Evolutionary conservation across 257 asterid species (phyloP).

Genomic region (Gynochthodes officinalis): DNA sequence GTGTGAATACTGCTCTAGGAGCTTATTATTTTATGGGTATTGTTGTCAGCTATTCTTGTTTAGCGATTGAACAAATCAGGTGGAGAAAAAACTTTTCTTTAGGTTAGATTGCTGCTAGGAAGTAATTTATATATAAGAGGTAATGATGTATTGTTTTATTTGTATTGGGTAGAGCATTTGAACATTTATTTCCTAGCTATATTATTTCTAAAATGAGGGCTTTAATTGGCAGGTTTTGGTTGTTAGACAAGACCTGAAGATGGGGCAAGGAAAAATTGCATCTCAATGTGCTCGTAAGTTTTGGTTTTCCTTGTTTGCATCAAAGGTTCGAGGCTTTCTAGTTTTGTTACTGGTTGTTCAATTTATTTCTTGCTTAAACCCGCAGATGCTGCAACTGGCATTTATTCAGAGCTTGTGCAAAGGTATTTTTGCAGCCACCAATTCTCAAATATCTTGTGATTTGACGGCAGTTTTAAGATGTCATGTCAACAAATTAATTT

Average conservation of each 20-base stretch:
- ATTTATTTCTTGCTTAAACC: constrained; percentile 17
- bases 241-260: constrained; percentile 92
- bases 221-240: constrained; percentile 67
- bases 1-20: neutral
- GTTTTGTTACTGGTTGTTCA: neutral
- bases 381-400: constrained; percentile 98
- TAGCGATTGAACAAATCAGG: neutral
- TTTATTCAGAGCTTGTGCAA: constrained; percentile 82
- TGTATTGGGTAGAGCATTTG: neutral
- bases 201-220: constrained; percentile 6
- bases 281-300: constrained; percentile 99
- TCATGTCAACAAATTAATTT: neutral
- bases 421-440: constrained; percentile 38
- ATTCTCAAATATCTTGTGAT: neutral
- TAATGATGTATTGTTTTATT: neutral
- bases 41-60: neutral
- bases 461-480: neutral
- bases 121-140: neutral
- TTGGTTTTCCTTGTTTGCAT: neutral
- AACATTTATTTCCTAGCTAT: neutral
- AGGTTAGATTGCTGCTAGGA: neutral
- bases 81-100: neutral
- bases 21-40: neutral
- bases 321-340: constrained; percentile 15
- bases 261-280: constrained; percentile 93